Evolutionary conservation across 371 early-diverging fungal genomes (phyloP), one percentile per base, ranked within the genome.

Genomic region (Rhizopus microsporus): DNA sequence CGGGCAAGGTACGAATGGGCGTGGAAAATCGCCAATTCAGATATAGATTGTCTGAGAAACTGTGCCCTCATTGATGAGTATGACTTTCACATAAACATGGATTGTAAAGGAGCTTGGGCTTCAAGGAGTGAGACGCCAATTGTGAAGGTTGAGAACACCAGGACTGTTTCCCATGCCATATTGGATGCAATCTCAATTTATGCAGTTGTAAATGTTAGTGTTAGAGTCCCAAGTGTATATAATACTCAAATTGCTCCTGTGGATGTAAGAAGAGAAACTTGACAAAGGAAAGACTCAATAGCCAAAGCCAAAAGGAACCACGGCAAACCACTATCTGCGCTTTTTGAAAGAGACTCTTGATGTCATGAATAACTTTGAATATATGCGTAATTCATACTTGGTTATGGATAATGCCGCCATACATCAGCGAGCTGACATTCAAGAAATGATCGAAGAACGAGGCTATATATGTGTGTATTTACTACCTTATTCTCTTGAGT

Each of bases 351-450:
- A 44, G 2, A 44, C 12, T 15, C 15, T 44, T 6, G 15, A 15
- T 15, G 53, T 62, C 31, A 57, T 62, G 52, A 57, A 62, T 54
- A 56, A 43, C 13, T 43, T 57, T 23, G 55, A 58, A 50, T 13
- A 30, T 5, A 54, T 54, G 51, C 35, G 44, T 13, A 56, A 56
- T 7, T 39, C 35, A 15, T 54, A 57, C 44, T 50, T 57, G 10
- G 33, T 61, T 17, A 43, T 51, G 44, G 51, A 61, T 51, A 56
- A 56, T 33, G 50, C 50, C 17, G 39, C 51, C 10, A 56, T 62
- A 33, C 56, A 62, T 43, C 56, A 55, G 38, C 13, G 23, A 4
- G 9, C 46, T 48, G 51, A 44, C 7, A 43, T 57, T 16, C 53
- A 44, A 45, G 42, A 52, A 16, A 44, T 56, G 32, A 51, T 52